phyloP scores from a whole-genome alignment of 805 yeast genomes.

The Hermanozyma aechmeae region DNA sequence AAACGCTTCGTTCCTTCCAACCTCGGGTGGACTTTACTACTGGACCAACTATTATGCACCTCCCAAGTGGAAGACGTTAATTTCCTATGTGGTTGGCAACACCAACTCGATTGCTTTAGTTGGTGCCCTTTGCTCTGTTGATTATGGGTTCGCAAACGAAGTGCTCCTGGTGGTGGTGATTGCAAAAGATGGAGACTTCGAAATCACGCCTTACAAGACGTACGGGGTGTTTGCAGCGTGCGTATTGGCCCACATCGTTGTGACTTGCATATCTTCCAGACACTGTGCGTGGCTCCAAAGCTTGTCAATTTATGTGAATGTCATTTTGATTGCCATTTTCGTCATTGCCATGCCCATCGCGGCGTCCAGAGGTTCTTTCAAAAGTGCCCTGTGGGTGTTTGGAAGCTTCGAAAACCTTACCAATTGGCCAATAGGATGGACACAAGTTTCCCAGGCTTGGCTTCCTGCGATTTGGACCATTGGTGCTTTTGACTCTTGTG shows the following conservation, averaged over 20 bases:
- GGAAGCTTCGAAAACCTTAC: conserved; percentile 41
- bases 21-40: conserved; percentile 67
- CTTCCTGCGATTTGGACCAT: conserved; percentile 71
- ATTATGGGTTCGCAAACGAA: conserved; percentile 59
- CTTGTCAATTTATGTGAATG: conserved; percentile 46
- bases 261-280: conserved; percentile 50
- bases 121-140: conserved; percentile 59
- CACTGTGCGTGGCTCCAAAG: conserved; percentile 52
- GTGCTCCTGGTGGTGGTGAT: conserved; percentile 50
- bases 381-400: conserved; percentile 46
- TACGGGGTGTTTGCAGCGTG: conserved; percentile 65
- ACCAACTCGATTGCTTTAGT: conserved; percentile 59
- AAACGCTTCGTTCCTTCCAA: conserved; percentile 61
- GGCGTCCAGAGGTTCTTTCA: conserved; percentile 27
- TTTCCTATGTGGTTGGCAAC: conserved; percentile 43
- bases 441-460: conserved; percentile 34
- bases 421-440: conserved; percentile 55
- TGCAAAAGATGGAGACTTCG: conserved; percentile 45
- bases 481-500: conserved; percentile 64
- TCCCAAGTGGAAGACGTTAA: conserved; percentile 11
- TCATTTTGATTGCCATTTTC: conserved; percentile 42
- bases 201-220: conserved; percentile 40
- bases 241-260: conserved; percentile 39
- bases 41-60: conserved; percentile 65
- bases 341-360: conserved; percentile 62